Evolutionary conservation across 2,329 filamentous ascomycete genomes (phyloP).

Genomic region (Phialophora chinensis): DNA sequence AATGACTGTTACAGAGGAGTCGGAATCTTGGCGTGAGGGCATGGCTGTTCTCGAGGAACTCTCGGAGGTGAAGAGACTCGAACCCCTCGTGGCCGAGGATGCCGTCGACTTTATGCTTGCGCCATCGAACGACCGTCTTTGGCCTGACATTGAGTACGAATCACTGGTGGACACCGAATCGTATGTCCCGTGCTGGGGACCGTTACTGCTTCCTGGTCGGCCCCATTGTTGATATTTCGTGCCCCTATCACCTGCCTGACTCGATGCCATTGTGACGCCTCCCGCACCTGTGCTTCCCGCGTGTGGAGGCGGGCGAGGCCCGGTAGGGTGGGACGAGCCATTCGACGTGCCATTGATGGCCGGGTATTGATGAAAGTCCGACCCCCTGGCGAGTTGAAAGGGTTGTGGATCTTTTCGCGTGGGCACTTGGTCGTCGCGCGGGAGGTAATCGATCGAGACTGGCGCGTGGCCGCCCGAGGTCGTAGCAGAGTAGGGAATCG

Average conservation of each 20-base stretch:
- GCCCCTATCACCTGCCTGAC: conserved; percentile 70
- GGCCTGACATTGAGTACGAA: conserved; percentile 59
- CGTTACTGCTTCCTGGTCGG: conserved; percentile 62
- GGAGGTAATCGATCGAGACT: conserved; percentile 74
- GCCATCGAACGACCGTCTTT: conserved; percentile 67
- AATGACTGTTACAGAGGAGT: conserved; percentile 43
- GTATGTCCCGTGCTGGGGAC: conserved; percentile 64
- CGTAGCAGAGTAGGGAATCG: conserved; percentile 82
- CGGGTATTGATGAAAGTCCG: conserved; percentile 91
- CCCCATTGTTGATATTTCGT: conserved; percentile 82
- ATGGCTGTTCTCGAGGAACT: conserved; percentile 52
- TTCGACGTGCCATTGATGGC: conserved; percentile 65
- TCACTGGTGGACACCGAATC: conserved; percentile 64
- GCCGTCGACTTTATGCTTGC: conserved; percentile 67
- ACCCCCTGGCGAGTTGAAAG: conserved; percentile 80
- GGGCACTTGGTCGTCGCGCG: conserved; percentile 68
- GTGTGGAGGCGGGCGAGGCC: conserved; percentile 65
- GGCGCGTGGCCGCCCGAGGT: conserved; percentile 69
- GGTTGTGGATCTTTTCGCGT: conserved; percentile 74
- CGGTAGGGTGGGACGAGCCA: conserved; percentile 63
- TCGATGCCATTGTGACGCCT: conserved; percentile 71
- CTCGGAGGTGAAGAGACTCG: conserved; percentile 63
- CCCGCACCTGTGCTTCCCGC: conserved; percentile 43
- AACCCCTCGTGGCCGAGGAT: conserved; percentile 64
- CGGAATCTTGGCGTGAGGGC: conserved; percentile 37